These are phyloP conservation scores for Diatrype stigma DNA, from an alignment of 2,329 filamentous ascomycete species.

Conservation along the genomic window DNA sequence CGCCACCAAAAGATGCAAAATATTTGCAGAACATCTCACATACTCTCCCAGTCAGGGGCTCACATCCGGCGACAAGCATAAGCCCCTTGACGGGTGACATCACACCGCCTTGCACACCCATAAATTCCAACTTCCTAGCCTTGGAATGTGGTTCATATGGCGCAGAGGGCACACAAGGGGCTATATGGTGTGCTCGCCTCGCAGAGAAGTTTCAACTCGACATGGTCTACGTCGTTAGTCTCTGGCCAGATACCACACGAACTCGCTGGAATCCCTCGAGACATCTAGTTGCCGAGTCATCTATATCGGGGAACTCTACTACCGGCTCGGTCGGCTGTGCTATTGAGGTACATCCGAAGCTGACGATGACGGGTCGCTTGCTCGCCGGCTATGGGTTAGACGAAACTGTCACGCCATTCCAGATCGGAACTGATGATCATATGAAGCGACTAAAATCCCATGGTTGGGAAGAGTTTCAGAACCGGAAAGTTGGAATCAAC, in stretches of 20 bases:
- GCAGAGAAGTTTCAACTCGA: conserved; percentile 54
- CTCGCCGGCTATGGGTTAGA: conserved; percentile 52
- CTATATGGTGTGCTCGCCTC: conserved; percentile 52
- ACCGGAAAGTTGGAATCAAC: conserved; percentile 34
- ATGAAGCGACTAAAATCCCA: conserved; percentile 43
- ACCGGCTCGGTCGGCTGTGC: conserved; percentile 2
- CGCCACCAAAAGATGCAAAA: conserved; percentile 19
- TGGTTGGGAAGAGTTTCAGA: conserved; percentile 51
- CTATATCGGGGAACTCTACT: neutral
- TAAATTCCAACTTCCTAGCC: conserved; percentile 34
- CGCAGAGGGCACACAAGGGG: conserved; percentile 43
- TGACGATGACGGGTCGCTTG: conserved; percentile 42
- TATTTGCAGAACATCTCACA: no score
- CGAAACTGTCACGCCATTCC: conserved; percentile 47
- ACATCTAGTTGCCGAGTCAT: conserved; percentile 9
- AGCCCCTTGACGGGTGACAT: conserved; percentile 15
- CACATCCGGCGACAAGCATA: neutral
- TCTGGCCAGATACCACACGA: conserved; percentile 43
- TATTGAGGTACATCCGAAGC: conserved; percentile 9
- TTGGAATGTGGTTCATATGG: conserved; percentile 41
- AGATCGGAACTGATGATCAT: conserved; percentile 47
- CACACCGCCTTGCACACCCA: conserved; percentile 23
- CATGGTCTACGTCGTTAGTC: conserved; percentile 54
- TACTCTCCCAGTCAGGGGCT: neutral
- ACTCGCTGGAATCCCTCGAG: conserved; percentile 10